phyloP scores from a whole-genome alignment of 805 yeast species.

The Starmerella geochares region DNA sequence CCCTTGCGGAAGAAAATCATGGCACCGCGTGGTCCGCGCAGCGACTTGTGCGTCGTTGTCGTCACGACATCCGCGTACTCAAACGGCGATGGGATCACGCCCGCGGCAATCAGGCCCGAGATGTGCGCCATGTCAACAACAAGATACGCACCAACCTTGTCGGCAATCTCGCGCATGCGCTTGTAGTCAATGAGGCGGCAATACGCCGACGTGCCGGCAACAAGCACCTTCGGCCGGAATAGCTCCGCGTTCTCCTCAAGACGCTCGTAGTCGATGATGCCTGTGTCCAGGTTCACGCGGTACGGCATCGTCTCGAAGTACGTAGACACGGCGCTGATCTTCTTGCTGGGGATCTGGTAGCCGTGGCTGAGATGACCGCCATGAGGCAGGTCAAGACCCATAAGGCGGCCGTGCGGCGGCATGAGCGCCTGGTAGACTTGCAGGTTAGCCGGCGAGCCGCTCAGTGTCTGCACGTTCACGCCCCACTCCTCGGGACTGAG shows the following conservation, averaged over 20 bases:
- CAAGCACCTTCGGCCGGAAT: constrained; percentile 91
- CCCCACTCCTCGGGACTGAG: constrained; percentile 85
- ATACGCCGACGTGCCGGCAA: constrained; percentile 98
- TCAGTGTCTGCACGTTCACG: constrained; percentile 89
- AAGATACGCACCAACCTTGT: constrained; percentile 92
- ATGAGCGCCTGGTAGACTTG: constrained; percentile 92
- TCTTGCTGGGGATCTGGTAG: constrained; percentile 86
- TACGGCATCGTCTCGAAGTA: constrained; percentile 98
- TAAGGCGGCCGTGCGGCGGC: constrained; percentile 90
- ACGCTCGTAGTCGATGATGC: constrained; percentile 90
- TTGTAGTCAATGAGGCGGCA: constrained; percentile 92
- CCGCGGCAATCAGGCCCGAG: constrained; percentile 91
- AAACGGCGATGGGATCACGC: constrained; percentile 91
- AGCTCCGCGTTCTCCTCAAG: constrained; percentile 81
- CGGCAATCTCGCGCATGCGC: constrained; percentile 94
- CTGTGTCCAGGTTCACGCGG: constrained; percentile 84
- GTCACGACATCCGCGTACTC: constrained; percentile 96
- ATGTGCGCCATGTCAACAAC: constrained; percentile 98
- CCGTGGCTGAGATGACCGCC: constrained; percentile 99
- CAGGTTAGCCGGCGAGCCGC: constrained; percentile 96
- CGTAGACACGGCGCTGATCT: constrained; percentile 90
- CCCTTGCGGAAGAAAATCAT: constrained; percentile 99
- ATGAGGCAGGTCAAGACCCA: constrained; percentile 97
- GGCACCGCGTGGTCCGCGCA: constrained; percentile 99
- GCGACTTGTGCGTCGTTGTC: constrained; percentile 96